phyloP scores from a whole-genome alignment of 169 alveolate species.

The Cyclospora cayetanensis region DNA sequence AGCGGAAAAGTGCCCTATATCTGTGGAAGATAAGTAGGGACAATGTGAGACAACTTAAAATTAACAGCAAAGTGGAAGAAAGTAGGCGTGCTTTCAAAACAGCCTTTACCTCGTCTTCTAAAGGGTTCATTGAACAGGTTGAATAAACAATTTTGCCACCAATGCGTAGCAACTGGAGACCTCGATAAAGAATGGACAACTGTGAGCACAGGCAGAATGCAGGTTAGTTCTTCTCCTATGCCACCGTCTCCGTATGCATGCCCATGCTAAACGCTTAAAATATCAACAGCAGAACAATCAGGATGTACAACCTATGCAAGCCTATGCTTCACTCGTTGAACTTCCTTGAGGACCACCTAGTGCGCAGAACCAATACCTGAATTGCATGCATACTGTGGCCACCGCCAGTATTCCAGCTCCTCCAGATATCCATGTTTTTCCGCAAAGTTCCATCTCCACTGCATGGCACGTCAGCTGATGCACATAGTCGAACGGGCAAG shows the following conservation, averaged over 20 bases:
- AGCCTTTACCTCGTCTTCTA: conserved; percentile 92
- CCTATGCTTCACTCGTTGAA: no score
- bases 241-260: no score
- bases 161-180: conserved; percentile 84
- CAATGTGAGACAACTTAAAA: neutral
- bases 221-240: no score
- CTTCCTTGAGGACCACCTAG: no score
- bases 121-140: conserved; percentile 95
- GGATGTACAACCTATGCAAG: no score
- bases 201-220: conserved; percentile 73
- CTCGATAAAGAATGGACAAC: conserved; percentile 86
- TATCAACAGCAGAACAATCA: no score
- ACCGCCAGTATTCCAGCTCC: conserved; percentile 68
- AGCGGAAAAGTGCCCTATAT: neutral
- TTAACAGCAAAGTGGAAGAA: neutral
- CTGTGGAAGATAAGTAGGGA: neutral
- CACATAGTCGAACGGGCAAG: neutral
- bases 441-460: conserved; percentile 96
- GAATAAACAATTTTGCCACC: conserved; percentile 90
- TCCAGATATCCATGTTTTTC: conserved; percentile 90
- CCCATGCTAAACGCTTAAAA: no score
- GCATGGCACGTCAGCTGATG: conserved; percentile 94
- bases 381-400: conserved; percentile 63
- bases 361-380: conserved; percentile 67
- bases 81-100: no score